Evolutionary conservation across 2,329 filamentous ascomycete genomes (phyloP), one percentile per base, ranked within the genome.

Genomic region (Botrytis paeoniae): DNA sequence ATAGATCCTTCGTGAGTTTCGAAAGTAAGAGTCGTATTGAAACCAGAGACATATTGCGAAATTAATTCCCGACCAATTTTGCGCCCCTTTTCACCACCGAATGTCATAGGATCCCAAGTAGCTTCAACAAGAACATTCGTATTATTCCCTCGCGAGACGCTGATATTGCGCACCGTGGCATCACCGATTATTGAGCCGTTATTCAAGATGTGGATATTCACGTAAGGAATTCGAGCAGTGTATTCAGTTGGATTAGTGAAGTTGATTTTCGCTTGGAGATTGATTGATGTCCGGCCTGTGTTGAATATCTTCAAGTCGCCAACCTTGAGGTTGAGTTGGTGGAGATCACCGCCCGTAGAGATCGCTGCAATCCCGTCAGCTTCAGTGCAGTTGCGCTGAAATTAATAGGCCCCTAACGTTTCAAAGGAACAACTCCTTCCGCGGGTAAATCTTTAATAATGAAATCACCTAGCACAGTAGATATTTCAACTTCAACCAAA

Each of bases 221-320:
- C 83, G 75, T 90, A 95, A 2, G 95, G 95, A n/a, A 98, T 85
- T 3, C 85, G 85, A 6, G 94, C 95, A 7, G 93, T 91, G 81
- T 98, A 98, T 6, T 91, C 87, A 0, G 95, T 97, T 1, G 95
- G 95, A 79, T 99, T 99, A 6, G 93, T 97, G 74, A 97, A 86
- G 80, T 96, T 97, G 78, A 97, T 86, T 57, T 85, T 83, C 22
- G 93, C 92, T 78, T 90, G 86, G 51, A 98, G 83, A 32, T 87
- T 89, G 64, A 98, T 85, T 5, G 92, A 92, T 4, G 89, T 89
- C 51, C 87, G 84, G 1, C 91, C 91, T 0, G 94, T 97, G 72
- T 92, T 89, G 59, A 92, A 80, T 73, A 98, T 89, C 76, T 87
- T 87, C 51, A 98, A 83, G 74, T 92, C 89, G 72, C 89, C 89